Base-by-base conservation (phyloP, 2,329 filamentous ascomycete species). In the Fusarium foetens region DNA sequence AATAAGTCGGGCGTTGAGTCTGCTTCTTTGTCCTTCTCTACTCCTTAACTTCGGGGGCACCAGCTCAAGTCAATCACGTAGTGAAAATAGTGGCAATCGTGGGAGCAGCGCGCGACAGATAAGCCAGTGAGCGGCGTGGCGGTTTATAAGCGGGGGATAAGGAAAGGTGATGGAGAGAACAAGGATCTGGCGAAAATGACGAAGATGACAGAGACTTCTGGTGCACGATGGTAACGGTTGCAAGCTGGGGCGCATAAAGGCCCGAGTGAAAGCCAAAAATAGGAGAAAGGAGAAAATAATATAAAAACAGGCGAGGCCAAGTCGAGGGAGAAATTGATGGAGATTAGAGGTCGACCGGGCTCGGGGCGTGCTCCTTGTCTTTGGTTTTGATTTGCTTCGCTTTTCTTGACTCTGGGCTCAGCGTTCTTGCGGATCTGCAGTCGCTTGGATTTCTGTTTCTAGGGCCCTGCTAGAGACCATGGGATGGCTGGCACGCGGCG, bases 401-500 rank as follows among this genome's bases (percentile, higher is more conserved):
- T 68, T 70, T 63, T 70, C 64, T 66, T 55, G 46, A 61, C 64
- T 72, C 62, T 66, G 62, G 53, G 64, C 54, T 57, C 66, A 67
- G 61, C 48, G 66, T 72, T 73, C 66, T 60, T 73, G 61, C 62
- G 57, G 71, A 74, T 69, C 71, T 72, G 64, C 70, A 59, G 46
- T 73, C 66, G 58, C 70, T 70, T 66, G 71, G 66, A 68, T 60
- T 69, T 63, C 64, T 72, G 36, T 59, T 68, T 64, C 53, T 58
- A 41, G 54, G 55, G 45, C 66, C 63, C 55, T 53, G 54, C 70
- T 38, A 63, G 51, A 53, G 53, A 58, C 67, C 55, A 73, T 71
- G 66, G 59, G 70, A 73, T 72, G 71, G 64, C 68, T 74, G 68
- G 71, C 71, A 74, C 71, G 70, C 71, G 71, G 71, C 71, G 71